Base-by-base conservation (phyloP, 177 flowering plant genomes). In the Vitis hybrid region DNA sequence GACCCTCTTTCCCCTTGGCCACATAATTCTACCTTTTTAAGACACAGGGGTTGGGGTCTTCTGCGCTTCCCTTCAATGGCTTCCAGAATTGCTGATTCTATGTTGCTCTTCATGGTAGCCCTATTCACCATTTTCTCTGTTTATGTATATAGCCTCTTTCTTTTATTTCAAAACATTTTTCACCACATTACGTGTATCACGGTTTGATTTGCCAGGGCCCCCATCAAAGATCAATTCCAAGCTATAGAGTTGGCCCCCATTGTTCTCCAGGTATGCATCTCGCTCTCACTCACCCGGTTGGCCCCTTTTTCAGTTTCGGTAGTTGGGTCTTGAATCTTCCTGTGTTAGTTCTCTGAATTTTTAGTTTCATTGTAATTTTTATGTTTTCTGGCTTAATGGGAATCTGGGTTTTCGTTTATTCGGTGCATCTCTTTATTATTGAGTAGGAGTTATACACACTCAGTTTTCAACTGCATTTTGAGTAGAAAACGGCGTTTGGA, bases 61-160 rank as follows among this genome's bases (percentile, higher is more conserved):
- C 77, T 73, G 78, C 78, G 67, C 50, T 66, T 72, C 76, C 77
- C 73, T 73, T 71, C 52, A 77, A 81, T 86, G 89, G 89, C 86
- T 59, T 85, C 76, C 80, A 77, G 76, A 67, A 66, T 87, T 76
- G 80, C 83, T 71, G 85, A 82, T 68, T 78, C 84, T 15, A 60
- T 71, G n/a, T 66, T 78, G 78, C 76, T 75, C 24, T 72, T 73
- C 69, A 67, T 17, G 84, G 90, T 81, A 66, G 5, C 28, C 14
- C 11, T 4, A 11, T 2, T 49, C 14, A 28, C 64, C 44, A 64
- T 22, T 52, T n/a, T 64, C 13, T 67, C 68, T 38, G 7, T 18
- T 24, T 65, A 2, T 57, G 10, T 66, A 50, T 66, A 2, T 52
- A 10, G 55, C 13, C 2, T 6, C 18, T 28, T 1, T 3, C 18